A percentile compares a stretch with the other conserved stretches of the same genome.
These are phyloP conservation scores for Neoboletus magnificus DNA, from an alignment of 768 basidiomycete genomes.

Conservation along the genomic window DNA sequence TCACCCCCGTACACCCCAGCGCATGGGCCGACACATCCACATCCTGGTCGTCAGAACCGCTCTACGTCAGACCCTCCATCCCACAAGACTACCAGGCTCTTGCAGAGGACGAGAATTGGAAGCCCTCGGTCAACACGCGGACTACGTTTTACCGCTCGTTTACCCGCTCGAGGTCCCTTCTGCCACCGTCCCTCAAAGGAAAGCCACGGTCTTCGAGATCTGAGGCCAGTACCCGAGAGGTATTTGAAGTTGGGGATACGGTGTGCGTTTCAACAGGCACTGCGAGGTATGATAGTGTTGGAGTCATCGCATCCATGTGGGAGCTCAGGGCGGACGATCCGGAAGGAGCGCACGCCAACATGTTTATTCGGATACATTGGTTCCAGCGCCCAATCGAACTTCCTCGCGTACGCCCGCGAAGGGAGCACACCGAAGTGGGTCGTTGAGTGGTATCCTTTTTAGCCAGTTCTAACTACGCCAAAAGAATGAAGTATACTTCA, in stretches of 20 bases:
- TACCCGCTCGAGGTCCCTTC: conserved; percentile 15
- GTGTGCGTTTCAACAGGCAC: conserved; percentile 53
- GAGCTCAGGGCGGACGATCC: conserved; percentile 36
- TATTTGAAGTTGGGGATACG: conserved; percentile 62
- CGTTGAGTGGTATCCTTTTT: neutral
- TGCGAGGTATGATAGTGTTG: conserved; percentile 54
- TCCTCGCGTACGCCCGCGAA: conserved; percentile 54
- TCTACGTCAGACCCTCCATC: conserved; percentile 18
- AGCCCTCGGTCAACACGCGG: conserved; percentile 12
- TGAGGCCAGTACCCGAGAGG: conserved; percentile 17
- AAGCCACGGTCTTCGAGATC: conserved; percentile 11
- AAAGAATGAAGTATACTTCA: conserved; percentile 78
- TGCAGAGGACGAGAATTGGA: conserved; percentile 27
- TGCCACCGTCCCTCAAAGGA: conserved; percentile 16
- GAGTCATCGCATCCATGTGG: conserved; percentile 71
- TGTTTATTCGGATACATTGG: conserved; percentile 70
- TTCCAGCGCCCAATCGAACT: conserved; percentile 67
- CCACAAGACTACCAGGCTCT: conserved; percentile 28
- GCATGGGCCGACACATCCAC: conserved; percentile 28
- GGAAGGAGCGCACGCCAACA: conserved; percentile 35
- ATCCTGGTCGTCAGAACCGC: conserved; percentile 27
- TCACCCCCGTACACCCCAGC: conserved; percentile 26
- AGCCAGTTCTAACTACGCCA: neutral
- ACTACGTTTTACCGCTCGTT: conserved; percentile 32
- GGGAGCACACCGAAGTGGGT: conserved; percentile 58